These are phyloP conservation scores for Phytophthora aleatoria DNA, from an alignment of 352 stramenopile genomes.

Conservation along the genomic window DNA sequence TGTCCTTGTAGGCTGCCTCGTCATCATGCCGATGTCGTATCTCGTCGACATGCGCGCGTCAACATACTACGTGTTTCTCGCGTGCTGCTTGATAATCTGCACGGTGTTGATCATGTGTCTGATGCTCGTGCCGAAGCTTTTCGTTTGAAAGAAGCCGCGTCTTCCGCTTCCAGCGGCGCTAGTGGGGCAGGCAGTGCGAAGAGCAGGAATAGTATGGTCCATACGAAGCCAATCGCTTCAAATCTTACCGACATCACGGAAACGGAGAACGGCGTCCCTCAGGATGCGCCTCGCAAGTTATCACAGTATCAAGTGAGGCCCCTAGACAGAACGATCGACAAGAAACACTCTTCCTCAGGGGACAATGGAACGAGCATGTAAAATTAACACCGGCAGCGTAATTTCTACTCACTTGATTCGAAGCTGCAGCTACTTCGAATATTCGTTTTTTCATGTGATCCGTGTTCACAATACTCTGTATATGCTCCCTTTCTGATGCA, in stretches of 20 bases:
- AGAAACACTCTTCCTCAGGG: neutral
- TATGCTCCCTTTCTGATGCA: too few relatives aligned
- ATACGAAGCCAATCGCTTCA: neutral
- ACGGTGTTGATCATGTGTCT: conserved; percentile 45
- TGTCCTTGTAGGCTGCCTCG: conserved; percentile 50
- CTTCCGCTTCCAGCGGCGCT: neutral
- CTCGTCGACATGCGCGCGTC: conserved; percentile 44
- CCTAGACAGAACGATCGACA: neutral
- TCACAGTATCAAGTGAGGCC: neutral
- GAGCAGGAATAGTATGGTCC: neutral
- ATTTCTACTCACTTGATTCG: too few relatives aligned
- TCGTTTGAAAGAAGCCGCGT: conserved; percentile 37
- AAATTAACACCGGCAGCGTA: neutral
- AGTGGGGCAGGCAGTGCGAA: neutral
- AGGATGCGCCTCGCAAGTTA: neutral
- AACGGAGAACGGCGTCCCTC: neutral
- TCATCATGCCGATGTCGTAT: conserved; percentile 61
- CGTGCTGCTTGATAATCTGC: conserved; percentile 34
- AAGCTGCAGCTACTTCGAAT: too few relatives aligned
- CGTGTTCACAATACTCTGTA: too few relatives aligned
- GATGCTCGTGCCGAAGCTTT: conserved; percentile 51
- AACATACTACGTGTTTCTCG: conserved; percentile 45
- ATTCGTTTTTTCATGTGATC: too few relatives aligned
- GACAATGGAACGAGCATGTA: neutral
- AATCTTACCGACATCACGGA: neutral